Evolutionary conservation across 78 protist genomes (phyloP).

Genomic region (Dictyostelium firmibasis): DNA sequence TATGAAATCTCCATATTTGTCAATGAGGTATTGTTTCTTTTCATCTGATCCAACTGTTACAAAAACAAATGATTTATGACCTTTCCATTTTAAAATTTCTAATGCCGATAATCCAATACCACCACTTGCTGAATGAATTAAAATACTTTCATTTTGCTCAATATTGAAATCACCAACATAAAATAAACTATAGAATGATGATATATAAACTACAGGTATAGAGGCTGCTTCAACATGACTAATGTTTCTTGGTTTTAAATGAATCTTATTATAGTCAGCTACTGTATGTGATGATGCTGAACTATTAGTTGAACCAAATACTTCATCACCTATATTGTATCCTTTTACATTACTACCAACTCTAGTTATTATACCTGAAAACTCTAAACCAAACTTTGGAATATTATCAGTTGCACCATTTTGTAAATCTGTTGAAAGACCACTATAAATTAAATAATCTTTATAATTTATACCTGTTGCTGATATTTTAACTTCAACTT

Average conservation of each 20-base stretch:
- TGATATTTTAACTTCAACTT: constrained; percentile 12
- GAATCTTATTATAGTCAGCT: no score
- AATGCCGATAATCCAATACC: constrained; percentile 91
- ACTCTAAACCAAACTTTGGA: constrained; percentile 12
- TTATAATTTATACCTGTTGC: constrained; percentile 18
- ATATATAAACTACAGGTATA: constrained; percentile 52
- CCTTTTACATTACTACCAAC: background rate
- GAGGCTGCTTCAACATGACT: constrained; percentile 22
- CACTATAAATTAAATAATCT: constrained; percentile 10
- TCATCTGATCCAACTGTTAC: constrained; percentile 28
- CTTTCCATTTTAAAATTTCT: constrained; percentile 41
- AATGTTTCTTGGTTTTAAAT: background rate
- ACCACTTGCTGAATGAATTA: constrained; percentile 86
- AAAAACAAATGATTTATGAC: background rate
- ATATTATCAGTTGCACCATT: background rate
- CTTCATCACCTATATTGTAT: constrained; percentile 66
- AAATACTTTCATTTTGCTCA: constrained; percentile 36
- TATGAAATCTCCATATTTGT: constrained; percentile 11
- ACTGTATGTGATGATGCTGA: no score
- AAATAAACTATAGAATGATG: constrained; percentile 1
- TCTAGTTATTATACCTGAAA: constrained; percentile 23
- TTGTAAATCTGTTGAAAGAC: background rate
- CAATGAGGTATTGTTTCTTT: constrained; percentile 1
- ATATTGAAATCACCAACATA: background rate
- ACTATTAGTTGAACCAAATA: background rate